Conservation (phyloP, 805 yeast genomes). For the Lipomyces spencermartinsiae region DNA sequence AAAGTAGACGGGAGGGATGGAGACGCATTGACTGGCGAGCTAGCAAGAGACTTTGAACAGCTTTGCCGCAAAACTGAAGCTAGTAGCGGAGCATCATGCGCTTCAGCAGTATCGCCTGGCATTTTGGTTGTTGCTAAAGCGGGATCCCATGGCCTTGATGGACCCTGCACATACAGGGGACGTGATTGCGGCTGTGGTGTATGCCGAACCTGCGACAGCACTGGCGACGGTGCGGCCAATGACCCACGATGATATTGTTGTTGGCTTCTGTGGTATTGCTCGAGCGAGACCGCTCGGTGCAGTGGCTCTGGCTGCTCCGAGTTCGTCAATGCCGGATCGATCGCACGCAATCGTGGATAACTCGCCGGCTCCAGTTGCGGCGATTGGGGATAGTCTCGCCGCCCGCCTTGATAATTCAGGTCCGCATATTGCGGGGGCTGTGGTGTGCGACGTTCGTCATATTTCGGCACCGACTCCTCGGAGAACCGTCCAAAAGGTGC, state of each 20-base stretch:
- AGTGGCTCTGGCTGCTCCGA: background rate
- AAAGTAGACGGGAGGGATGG: background rate
- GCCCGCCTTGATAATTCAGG: background rate
- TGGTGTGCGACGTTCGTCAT: background rate
- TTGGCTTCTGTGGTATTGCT: constrained; percentile 10
- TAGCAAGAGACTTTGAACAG: background rate
- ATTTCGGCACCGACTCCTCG: background rate
- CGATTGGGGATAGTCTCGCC: background rate
- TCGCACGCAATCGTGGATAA: background rate
- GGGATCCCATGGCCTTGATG: background rate
- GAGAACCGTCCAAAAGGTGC: background rate
- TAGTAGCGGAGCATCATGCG: background rate
- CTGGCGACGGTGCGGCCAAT: background rate
- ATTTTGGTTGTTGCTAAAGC: background rate
- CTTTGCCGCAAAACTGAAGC: background rate
- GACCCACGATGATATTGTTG: constrained; percentile 5
- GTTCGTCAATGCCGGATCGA: background rate
- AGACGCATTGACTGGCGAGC: background rate
- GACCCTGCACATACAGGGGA: background rate
- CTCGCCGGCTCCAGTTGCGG: background rate
- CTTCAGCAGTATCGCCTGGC: background rate
- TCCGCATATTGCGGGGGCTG: background rate
- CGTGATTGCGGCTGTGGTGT: background rate
- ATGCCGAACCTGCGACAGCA: background rate
- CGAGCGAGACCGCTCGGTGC: background rate